phyloP scores from a whole-genome alignment of 2,329 filamentous ascomycete species.

The Hirsutella rhossiliensis region DNA sequence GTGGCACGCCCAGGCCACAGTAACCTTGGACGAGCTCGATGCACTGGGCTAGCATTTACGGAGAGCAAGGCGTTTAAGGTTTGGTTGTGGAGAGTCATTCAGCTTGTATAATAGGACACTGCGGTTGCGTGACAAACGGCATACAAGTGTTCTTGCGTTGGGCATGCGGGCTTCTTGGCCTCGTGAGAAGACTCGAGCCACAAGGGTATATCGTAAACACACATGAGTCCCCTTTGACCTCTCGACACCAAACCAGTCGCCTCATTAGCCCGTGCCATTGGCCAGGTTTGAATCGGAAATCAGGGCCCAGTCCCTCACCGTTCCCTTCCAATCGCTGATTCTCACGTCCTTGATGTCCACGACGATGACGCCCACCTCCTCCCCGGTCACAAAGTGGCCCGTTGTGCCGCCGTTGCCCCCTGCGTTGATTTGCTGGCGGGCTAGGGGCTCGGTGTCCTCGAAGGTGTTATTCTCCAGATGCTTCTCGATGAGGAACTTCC shows the following conservation, averaged over 20 bases:
- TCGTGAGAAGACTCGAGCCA: too few species aligned
- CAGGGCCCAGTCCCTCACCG: slow-evolving; percentile 65
- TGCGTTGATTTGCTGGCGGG: slow-evolving; percentile 22
- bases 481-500: slow-evolving; percentile 67
- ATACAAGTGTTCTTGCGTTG: too few species aligned
- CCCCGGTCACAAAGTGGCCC: slow-evolving; percentile 62
- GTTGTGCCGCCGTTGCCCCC: slow-evolving; percentile 36
- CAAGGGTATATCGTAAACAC: neutral
- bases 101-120: neutral
- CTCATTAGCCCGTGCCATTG: slow-evolving; percentile 23
- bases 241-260: neutral
- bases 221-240: neutral
- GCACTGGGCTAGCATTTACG: neutral
- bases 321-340: slow-evolving; percentile 93
- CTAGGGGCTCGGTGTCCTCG: slow-evolving; percentile 33
- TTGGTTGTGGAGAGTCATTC: neutral
- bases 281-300: slow-evolving; percentile 21
- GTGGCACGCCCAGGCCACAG: too few species aligned
- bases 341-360: slow-evolving; percentile 76
- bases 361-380: slow-evolving; percentile 77
- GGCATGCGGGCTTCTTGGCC: too few species aligned
- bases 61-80: slow-evolving; percentile 1
- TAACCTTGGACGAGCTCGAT: too few species aligned
- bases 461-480: slow-evolving; percentile 93
- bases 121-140: too few species aligned